Evolutionary conservation across 225 moss, liverwort and hornwort species (phyloP).

Genomic region (Pseudoscleropodium purum): DNA sequence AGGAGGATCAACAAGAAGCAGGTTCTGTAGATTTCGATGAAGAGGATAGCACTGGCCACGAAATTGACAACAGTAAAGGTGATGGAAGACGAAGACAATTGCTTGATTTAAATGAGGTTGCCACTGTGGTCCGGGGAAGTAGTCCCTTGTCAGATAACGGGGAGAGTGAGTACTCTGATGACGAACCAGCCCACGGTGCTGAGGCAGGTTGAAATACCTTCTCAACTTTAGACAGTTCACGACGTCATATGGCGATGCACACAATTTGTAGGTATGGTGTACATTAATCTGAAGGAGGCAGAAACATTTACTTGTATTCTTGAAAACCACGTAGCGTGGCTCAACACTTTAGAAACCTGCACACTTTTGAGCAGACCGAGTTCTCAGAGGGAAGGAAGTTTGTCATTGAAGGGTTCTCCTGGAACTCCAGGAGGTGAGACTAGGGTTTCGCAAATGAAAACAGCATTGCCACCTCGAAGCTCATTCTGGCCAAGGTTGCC

Average conservation of each 20-base stretch:
- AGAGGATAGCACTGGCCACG: conserved; percentile 32
- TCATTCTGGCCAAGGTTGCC: conserved; percentile 44
- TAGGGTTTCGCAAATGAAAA: conserved; percentile 19
- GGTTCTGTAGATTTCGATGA: conserved; percentile 34
- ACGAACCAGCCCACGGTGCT: conserved; percentile 35
- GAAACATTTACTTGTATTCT: conserved; percentile 8
- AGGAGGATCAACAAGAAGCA: conserved; percentile 23
- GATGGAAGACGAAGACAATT: conserved; percentile 46
- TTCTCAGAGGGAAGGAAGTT: neutral
- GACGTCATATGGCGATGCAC: neutral
- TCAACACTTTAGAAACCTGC: neutral
- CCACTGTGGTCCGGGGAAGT: conserved; percentile 45
- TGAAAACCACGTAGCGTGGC: conserved; percentile 1
- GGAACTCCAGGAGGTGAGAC: conserved; percentile 10
- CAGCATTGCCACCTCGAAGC: conserved; percentile 38
- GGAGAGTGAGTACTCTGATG: conserved; percentile 56
- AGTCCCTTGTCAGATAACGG: conserved; percentile 50
- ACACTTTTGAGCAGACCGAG: neutral
- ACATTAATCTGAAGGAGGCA: conserved; percentile 5
- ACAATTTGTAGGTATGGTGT: conserved; percentile 20
- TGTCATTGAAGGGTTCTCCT: neutral
- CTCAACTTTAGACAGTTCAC: neutral
- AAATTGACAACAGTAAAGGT: conserved; percentile 14
- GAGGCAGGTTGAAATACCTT: conserved; percentile 29
- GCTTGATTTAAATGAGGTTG: conserved; percentile 86